phyloP scores from a whole-genome alignment of 1,284 basidiomycete genomes.

The Cryptococcus sp. region DNA sequence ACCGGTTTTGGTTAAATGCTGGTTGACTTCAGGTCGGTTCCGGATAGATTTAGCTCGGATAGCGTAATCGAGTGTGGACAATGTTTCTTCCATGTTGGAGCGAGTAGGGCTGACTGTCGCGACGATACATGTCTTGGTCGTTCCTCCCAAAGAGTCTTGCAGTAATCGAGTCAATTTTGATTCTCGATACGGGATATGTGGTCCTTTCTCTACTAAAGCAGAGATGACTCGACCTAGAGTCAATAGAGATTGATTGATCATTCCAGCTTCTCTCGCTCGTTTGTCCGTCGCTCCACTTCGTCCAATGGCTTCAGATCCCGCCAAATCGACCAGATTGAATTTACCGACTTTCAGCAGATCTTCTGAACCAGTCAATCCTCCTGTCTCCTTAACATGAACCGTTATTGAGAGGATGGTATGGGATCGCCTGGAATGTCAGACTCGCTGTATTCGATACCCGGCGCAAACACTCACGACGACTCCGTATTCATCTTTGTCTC shows the following conservation, averaged over 20 bases:
- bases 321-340: constrained; percentile 93
- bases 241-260: constrained; percentile 97
- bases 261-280: constrained; percentile 91
- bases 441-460: not conserved
- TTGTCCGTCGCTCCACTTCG: constrained; percentile 93
- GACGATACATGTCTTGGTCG: constrained; percentile 97
- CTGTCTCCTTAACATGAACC: constrained; percentile 83
- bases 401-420: constrained; percentile 98
- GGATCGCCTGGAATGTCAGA: constrained; percentile 61
- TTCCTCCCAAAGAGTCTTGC: constrained; percentile 97
- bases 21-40: constrained; percentile 93
- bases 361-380: constrained; percentile 58
- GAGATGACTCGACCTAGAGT: constrained; percentile 97
- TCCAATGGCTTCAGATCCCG: constrained; percentile 96
- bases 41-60: constrained; percentile 92
- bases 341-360: constrained; percentile 91
- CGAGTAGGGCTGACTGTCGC: constrained; percentile 90
- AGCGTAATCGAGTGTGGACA: constrained; percentile 97
- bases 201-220: constrained; percentile 84
- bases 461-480: constrained; percentile 56
- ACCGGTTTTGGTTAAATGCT: constrained; percentile 86
- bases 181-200: constrained; percentile 87
- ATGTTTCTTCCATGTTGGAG: constrained; percentile 92
- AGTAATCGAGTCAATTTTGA: constrained; percentile 91
- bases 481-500: constrained; percentile 98